Evolutionary conservation across 768 basidiomycete genomes (phyloP), one percentile per base, ranked within the genome.

Genomic region (Naganishia vaughanmartiniae): DNA sequence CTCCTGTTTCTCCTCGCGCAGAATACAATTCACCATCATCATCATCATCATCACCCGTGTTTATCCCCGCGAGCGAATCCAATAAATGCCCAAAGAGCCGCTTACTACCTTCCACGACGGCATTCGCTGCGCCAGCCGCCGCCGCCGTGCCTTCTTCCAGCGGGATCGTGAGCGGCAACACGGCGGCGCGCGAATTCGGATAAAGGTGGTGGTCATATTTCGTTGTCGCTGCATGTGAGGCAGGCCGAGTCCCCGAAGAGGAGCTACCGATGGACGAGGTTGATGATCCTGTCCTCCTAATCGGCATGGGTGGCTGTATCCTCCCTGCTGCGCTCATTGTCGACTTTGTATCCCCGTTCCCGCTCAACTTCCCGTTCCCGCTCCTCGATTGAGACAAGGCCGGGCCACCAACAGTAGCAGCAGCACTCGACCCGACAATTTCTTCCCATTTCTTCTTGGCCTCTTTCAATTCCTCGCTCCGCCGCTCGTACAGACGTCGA

Each of bases 31-130:
- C 4, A 26, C 24, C 48, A 19, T 6, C 4, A 24, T 11, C 53
- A 9, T 30, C 53, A 30, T 30, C 53, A 54, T 15, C 15, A 34
- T 60, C 57, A 15, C 21, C n/a, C 36, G 60, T 63, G 15, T 42
- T 42, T 24, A 63, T 46, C 14, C 60, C 60, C 10, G 60, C 36
- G n/a, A 63, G 30, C 31, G 60, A 63, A 45, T 63, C 60, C 60
- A 63, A 42, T 34, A 63, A 45, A n/a, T 63, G 60, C 24, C 60
- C 60, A 45, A 63, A 63, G 26, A 63, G 19, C 24, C 60, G 24
- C 39, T 34, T 34, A 46, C 60, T 63, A 34, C 60, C 60, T 63
- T 63, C 57, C 2, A 58, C 57, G 2, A 39, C 57, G 4, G 57
- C 34, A n/a, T n/a, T 58, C 36, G 57, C 19, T 7, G 34, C 34